Conservation (phyloP, 2,329 filamentous ascomycete genomes). For the Epichloe bromicola region DNA sequence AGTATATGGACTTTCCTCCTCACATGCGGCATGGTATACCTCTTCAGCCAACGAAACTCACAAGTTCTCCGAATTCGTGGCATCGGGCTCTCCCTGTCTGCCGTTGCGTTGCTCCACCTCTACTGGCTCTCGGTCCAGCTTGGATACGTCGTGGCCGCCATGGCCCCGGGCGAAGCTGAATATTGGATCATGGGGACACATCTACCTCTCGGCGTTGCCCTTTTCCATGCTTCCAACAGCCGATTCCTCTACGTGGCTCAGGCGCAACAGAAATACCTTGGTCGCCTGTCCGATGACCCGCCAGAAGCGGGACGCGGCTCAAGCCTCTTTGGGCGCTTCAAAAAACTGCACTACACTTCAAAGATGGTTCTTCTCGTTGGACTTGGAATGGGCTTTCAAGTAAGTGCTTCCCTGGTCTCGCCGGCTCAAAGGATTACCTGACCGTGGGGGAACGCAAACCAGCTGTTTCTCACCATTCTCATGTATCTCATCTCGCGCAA, state of each 20-base stretch:
- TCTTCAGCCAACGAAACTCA: slow-evolving; percentile 21
- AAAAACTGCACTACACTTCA: slow-evolving; percentile 24
- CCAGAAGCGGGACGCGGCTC: slow-evolving; percentile 8
- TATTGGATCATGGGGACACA: slow-evolving; percentile 55
- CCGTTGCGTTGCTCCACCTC: slow-evolving; percentile 26
- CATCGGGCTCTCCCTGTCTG: slow-evolving; percentile 25
- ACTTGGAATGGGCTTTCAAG: slow-evolving; percentile 43
- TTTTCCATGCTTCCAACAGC: slow-evolving; percentile 51
- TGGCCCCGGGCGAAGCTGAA: slow-evolving; percentile 35
- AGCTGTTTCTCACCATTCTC: slow-evolving; percentile 44
- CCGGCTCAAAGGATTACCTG: not conserved
- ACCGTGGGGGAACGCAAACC: not conserved
- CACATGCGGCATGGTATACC: slow-evolving; percentile 25
- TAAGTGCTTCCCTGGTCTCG: slow-evolving; percentile 17
- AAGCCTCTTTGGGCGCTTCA: slow-evolving; percentile 18
- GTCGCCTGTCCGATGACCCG: not conserved
- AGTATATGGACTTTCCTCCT: slow-evolving; percentile 22
- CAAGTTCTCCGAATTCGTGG: slow-evolving; percentile 27
- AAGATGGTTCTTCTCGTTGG: slow-evolving; percentile 36
- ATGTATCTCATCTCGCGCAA: slow-evolving; percentile 43
- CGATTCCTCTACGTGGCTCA: slow-evolving; percentile 45
- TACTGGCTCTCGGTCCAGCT: slow-evolving; percentile 28
- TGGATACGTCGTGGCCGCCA: slow-evolving; percentile 21
- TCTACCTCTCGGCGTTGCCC: slow-evolving; percentile 48
- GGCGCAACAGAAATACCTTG: slow-evolving; percentile 27